Evolutionary conservation across 2,329 filamentous ascomycete genomes (phyloP).

Genomic region (Trichophyton benhamiae): DNA sequence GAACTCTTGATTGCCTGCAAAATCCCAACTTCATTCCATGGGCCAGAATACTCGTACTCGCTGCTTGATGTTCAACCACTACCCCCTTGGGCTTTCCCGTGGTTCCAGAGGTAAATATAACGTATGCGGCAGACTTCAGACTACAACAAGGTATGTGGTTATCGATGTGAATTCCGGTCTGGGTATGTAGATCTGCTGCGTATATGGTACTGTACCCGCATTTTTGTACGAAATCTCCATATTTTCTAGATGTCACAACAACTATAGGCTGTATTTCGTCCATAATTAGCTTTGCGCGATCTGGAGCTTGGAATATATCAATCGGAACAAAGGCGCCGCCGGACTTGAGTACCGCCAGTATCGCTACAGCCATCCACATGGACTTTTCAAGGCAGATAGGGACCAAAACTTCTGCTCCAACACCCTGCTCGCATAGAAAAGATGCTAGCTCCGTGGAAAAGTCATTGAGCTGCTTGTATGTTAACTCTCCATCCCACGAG

Average conservation of each 20-base stretch:
- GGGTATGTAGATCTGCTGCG: not conserved
- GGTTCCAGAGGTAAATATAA: constrained; percentile 75
- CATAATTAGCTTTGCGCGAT: not conserved
- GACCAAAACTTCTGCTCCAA: constrained; percentile 27
- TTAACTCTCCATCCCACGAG: constrained; percentile 23
- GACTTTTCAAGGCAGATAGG: constrained; percentile 33
- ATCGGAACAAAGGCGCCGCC: constrained; percentile 16
- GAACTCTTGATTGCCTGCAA: constrained; percentile 40
- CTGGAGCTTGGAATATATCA: not conserved
- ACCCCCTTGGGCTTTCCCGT: constrained; percentile 73
- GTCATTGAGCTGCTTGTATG: constrained; percentile 26
- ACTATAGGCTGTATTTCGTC: not conserved
- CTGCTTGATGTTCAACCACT: constrained; percentile 60
- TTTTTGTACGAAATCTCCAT: not conserved
- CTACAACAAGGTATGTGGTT: constrained; percentile 7
- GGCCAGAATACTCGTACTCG: constrained; percentile 51
- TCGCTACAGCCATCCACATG: constrained; percentile 15
- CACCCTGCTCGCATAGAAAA: constrained; percentile 22
- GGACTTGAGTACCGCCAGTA: constrained; percentile 18
- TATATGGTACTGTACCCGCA: not conserved
- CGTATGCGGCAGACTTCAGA: constrained; percentile 47
- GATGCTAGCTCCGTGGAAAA: constrained; percentile 27
- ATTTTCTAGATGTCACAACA: not conserved
- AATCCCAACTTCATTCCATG: constrained; percentile 37
- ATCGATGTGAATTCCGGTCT: not conserved